Evolutionary conservation across 2,329 filamentous ascomycete species (phyloP).

Genomic region (Talaromyces sp.): DNA sequence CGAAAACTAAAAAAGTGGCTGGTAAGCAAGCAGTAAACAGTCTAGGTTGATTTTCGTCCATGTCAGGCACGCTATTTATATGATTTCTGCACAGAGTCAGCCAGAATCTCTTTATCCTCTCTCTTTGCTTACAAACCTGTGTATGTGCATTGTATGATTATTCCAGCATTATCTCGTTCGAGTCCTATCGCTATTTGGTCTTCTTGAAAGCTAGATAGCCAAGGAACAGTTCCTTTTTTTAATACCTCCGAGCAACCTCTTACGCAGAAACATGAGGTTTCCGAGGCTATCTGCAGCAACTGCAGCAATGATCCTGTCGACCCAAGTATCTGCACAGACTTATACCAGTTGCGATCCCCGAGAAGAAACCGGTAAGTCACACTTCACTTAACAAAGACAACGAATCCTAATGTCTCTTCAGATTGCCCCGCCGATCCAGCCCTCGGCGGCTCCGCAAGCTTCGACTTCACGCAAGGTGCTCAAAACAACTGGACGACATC

Average conservation of each 20-base stretch:
- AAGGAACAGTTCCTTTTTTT: background rate
- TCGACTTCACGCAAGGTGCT: conserved; percentile 75
- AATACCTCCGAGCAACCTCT: background rate
- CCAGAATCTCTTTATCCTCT: background rate
- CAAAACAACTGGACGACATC: conserved; percentile 74
- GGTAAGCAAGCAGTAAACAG: background rate
- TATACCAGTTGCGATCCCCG: conserved; percentile 44
- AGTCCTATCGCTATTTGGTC: background rate
- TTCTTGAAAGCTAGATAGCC: conserved; percentile 6
- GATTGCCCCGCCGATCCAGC: conserved; percentile 73
- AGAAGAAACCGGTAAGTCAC: conserved; percentile 26
- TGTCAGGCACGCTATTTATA: background rate
- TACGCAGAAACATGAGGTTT: conserved; percentile 31
- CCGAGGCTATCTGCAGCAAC: conserved; percentile 24
- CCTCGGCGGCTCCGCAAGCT: conserved; percentile 73
- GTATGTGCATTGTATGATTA: background rate
- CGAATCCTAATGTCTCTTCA: conserved; percentile 16
- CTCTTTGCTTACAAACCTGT: background rate
- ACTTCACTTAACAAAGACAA: background rate
- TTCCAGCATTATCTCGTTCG: background rate
- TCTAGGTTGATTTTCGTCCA: background rate
- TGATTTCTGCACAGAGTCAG: background rate
- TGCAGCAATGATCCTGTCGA: conserved; percentile 29
- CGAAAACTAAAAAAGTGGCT: conserved; percentile 5
- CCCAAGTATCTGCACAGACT: conserved; percentile 39